Percentiles rank a stretch among this genome's conserved stretches.
Evolutionary conservation across 805 yeast genomes (phyloP).

Genomic region (Spencermartinsiella europaea): DNA sequence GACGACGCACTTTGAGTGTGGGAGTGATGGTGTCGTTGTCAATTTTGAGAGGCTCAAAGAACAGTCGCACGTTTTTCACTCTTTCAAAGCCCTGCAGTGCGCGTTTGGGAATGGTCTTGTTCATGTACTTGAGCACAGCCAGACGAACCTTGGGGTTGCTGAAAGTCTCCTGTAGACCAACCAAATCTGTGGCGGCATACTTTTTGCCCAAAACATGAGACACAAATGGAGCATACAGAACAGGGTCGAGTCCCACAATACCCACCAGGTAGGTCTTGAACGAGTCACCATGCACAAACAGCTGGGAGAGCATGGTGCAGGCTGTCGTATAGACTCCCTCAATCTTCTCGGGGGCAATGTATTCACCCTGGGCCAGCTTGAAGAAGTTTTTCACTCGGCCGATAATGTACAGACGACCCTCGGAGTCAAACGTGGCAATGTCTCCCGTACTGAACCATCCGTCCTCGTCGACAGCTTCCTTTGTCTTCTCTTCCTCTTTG

Average conservation of each 20-base stretch:
- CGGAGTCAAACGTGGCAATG: slow-evolving; percentile 46
- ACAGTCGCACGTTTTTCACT: slow-evolving; percentile 48
- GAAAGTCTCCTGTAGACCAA: slow-evolving; percentile 28
- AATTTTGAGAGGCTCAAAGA: slow-evolving; percentile 56
- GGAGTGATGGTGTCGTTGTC: slow-evolving; percentile 64
- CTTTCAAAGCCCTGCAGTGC: slow-evolving; percentile 60
- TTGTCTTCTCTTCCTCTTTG: slow-evolving; percentile 53
- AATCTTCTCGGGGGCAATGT: slow-evolving; percentile 70
- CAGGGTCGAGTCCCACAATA: slow-evolving; percentile 56
- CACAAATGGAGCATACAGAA: slow-evolving; percentile 33
- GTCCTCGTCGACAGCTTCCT: slow-evolving; percentile 45
- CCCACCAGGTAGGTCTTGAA: slow-evolving; percentile 53
- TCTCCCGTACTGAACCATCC: slow-evolving; percentile 71
- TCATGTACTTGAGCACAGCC: slow-evolving; percentile 36
- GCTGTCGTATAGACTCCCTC: slow-evolving; percentile 57
- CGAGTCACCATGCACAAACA: slow-evolving; percentile 62
- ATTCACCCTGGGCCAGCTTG: slow-evolving; percentile 62
- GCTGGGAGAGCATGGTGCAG: slow-evolving; percentile 47
- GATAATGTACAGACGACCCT: slow-evolving; percentile 55
- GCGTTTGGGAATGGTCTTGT: slow-evolving; percentile 32
- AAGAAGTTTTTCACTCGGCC: slow-evolving; percentile 79
- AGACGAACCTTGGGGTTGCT: slow-evolving; percentile 35
- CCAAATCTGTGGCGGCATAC: slow-evolving; percentile 23
- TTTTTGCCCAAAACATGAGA: slow-evolving; percentile 30
- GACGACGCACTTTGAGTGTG: slow-evolving; percentile 53